Base-by-base conservation (phyloP, 2,329 filamentous ascomycete species). In the Byssothecium circinans region DNA sequence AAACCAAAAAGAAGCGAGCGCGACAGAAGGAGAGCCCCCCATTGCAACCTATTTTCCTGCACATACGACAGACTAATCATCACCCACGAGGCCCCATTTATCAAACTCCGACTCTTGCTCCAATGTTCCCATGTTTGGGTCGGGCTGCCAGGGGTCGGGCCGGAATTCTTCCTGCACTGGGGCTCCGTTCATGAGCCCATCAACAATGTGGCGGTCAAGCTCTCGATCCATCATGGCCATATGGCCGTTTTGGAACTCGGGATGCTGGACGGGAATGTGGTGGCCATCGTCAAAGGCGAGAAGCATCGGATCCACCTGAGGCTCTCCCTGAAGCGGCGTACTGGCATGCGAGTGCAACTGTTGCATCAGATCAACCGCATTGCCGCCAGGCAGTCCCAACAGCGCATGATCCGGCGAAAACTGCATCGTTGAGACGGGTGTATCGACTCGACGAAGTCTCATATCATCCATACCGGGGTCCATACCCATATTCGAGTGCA, bases 71-170 rank as follows among this genome's bases (percentile, higher is more conserved):
- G 36, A 36, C 54, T 55, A 59, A 35, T 62, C 54, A 41, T 68
- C 65, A 4, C 66, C 65, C 53, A 78, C 65, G 4, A 39, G 20
- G 12, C 36, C 36, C 75, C 75, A 78, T 39, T 74, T 72, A 37
- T 78, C 75, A 50, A 78, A 76, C 38, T 78, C 74, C 15, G 72
- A 70, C 33, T 68, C 69, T 41, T 69, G 62, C 38, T 75, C 70
- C 45, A 72, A 58, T n/a, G 70, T 60, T 30, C 47, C 56, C 45
- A 72, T 61, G 25, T 55, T 67, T 19, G 68, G 60, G 40, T 68
- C 66, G 4, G 62, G 55, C 32, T 73, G 62, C 60, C 72, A 71
- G n/a, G 52, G 18, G 60, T 72, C 74, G 2, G 58, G 19, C 20
- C 56, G 60, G 34, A 60, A 68, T 15, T 65, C 63, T 17, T 63